Base-by-base conservation (phyloP, 441 rosid genomes). In the Raphanus hybrid region DNA sequence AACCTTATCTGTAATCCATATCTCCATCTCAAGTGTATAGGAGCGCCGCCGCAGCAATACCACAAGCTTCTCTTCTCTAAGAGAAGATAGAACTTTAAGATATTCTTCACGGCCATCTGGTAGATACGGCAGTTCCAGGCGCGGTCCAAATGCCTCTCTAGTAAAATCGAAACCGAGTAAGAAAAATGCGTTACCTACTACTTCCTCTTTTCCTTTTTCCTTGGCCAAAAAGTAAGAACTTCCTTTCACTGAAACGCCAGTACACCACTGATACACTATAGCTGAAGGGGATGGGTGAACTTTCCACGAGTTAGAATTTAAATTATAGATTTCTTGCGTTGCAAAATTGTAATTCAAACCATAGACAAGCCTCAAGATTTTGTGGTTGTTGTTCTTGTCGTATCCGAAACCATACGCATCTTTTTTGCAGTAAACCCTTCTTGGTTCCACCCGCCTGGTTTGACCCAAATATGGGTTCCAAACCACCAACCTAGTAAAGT, bases 1-100 rank as follows among this genome's bases (percentile, higher is more conserved):
- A 48, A 48, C 54, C 54, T n/a, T 48, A 48, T 48, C 16, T 48
- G 54, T 48, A 48, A 48, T 48, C 54, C 54, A 48, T 48, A 48
- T 48, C 54, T 48, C 14, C 14, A 43, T 43, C 52, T 43, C 14
- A 43, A 11, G 52, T 43, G 52, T 11, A 43, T 11, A 41, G 12
- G 1, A 8, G 39, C 39, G 9, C 39, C 9, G 45, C 52, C 52
- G 52, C 5, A 43, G 5, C 52, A 11, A 43, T 11, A 43, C 52
- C 52, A 43, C 52, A 43, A 43, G 52, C 52, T 43, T 43, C 14
- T 43, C 52, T 43, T 43, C 52, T 43, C 52, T 43, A 43, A 43
- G 14, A 43, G 52, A 12, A 9, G 52, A 43, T 43, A 43, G 52
- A 43, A 43, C 52, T 4, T 43, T 43, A 11, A 5, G 14, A 43